Conservation (phyloP, 495 filamentous ascomycete genomes). For the Wilcoxina mikolae region DNA sequence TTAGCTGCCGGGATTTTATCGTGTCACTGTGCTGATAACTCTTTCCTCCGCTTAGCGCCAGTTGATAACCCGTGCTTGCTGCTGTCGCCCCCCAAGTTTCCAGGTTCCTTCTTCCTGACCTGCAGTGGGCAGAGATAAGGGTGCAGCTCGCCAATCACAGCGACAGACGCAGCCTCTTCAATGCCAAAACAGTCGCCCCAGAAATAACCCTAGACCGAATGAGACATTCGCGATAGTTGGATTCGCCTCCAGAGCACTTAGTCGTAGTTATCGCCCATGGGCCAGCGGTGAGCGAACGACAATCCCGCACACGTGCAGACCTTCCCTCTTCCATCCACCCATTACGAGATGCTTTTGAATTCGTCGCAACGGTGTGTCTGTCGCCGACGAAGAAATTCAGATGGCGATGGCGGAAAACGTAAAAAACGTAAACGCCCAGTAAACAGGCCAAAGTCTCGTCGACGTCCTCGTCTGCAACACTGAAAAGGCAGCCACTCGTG, state of each 20-base stretch:
- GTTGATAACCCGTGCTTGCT: too few species aligned
- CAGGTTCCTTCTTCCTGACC: too few species aligned
- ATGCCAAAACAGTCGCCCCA: background rate
- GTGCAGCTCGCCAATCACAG: conserved; percentile 2
- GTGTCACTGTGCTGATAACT: too few species aligned
- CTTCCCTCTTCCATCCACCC: background rate
- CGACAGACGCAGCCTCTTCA: background rate
- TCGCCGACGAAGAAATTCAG: background rate
- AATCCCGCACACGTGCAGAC: background rate
- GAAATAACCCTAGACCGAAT: background rate
- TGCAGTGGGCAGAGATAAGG: conserved; percentile 3
- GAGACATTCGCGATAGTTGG: background rate
- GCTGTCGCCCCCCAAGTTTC: too few species aligned
- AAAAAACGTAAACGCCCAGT: background rate
- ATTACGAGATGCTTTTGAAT: background rate
- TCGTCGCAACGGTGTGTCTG: background rate
- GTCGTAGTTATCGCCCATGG: background rate
- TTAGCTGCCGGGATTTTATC: too few species aligned
- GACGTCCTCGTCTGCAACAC: background rate
- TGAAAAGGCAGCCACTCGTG: background rate
- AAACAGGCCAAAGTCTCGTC: background rate
- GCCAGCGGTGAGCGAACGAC: background rate
- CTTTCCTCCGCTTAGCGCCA: too few species aligned
- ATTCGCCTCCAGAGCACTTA: background rate
- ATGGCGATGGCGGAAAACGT: background rate